Percentiles rank a stretch among this genome's conserved stretches.
phyloP scores from a whole-genome alignment of 1,139 yeast species.

The Debaryomyces fabryi region DNA sequence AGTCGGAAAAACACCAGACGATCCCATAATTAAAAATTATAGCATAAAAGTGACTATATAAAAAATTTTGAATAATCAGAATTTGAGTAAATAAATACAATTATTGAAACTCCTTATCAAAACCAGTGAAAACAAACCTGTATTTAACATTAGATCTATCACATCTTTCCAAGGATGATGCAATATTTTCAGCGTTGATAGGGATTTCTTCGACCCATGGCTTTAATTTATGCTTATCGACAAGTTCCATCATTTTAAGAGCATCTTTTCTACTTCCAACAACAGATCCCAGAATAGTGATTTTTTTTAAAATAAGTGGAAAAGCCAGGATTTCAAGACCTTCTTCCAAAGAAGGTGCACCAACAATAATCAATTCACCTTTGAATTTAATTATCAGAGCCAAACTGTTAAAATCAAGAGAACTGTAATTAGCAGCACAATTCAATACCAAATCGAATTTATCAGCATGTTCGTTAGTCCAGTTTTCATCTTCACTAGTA shows the following conservation, averaged over 20 bases:
- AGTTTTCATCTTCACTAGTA: constrained; percentile 37
- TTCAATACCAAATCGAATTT: constrained; percentile 50
- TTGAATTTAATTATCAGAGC: constrained; percentile 42
- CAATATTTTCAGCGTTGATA: constrained; percentile 33
- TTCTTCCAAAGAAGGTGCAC: constrained; percentile 46
- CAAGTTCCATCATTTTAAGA: constrained; percentile 39
- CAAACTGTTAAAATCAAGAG: constrained; percentile 33
- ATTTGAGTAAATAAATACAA: no score
- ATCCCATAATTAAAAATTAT: no score
- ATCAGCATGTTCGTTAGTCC: constrained; percentile 33
- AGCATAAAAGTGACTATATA: no score
- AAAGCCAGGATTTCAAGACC: constrained; percentile 29
- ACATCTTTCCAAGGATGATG: constrained; percentile 34
- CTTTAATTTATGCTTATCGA: constrained; percentile 40
- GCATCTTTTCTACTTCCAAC: constrained; percentile 45
- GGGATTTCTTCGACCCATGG: constrained; percentile 49
- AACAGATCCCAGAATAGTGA: constrained; percentile 15
- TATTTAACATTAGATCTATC: constrained; percentile 61
- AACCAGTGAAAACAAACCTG: constrained; percentile 64
- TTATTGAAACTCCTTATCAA: constrained; percentile 35
- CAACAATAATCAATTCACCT: constrained; percentile 56
- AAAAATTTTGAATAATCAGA: no score
- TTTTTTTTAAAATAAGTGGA: no score
- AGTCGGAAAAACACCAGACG: no score
- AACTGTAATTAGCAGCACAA: constrained; percentile 48